A percentile compares a stretch with the other conserved stretches of the same genome.
These are phyloP conservation scores for Biscogniauxia mediterranea DNA, from an alignment of 2,329 filamentous ascomycete genomes.

Conservation along the genomic window DNA sequence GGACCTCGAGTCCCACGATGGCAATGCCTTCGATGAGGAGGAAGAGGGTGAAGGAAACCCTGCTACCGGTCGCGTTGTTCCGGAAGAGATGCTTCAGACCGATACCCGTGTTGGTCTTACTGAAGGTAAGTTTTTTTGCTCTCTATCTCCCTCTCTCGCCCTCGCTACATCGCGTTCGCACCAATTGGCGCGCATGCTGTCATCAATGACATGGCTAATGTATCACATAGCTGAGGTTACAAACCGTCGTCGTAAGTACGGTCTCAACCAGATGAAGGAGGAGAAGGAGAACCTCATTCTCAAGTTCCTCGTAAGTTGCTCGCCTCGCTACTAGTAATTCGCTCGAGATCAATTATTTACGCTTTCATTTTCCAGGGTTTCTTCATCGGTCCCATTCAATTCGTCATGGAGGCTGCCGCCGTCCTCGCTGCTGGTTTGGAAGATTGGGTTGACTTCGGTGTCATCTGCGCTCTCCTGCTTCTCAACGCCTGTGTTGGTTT, in stretches of 20 bases:
- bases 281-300: constrained; percentile 82
- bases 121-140: constrained; percentile 61
- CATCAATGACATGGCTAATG: constrained; percentile 4
- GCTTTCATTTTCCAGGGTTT: constrained; percentile 46
- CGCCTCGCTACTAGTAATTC: constrained; percentile 23
- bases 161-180: constrained; percentile 52
- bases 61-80: constrained; percentile 53
- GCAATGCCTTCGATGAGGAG: constrained; percentile 62
- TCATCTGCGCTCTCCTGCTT: constrained; percentile 79
- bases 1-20: constrained; percentile 81
- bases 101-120: constrained; percentile 71
- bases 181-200: neutral
- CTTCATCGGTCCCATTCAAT: constrained; percentile 87
- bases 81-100: constrained; percentile 76
- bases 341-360: neutral
- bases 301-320: constrained; percentile 61
- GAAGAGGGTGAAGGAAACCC: constrained; percentile 55
- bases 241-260: constrained; percentile 61
- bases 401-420: constrained; percentile 88
- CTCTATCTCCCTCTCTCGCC: constrained; percentile 25
- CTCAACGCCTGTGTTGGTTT: constrained; percentile 87
- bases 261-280: constrained; percentile 87
- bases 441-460: constrained; percentile 92
- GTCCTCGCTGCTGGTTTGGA: constrained; percentile 79
- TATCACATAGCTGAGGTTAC: constrained; percentile 27